Evolutionary conservation across 176 grass and related monocot genomes (phyloP), one percentile per base, ranked within the genome.

Genomic region (Chloris gayana): DNA sequence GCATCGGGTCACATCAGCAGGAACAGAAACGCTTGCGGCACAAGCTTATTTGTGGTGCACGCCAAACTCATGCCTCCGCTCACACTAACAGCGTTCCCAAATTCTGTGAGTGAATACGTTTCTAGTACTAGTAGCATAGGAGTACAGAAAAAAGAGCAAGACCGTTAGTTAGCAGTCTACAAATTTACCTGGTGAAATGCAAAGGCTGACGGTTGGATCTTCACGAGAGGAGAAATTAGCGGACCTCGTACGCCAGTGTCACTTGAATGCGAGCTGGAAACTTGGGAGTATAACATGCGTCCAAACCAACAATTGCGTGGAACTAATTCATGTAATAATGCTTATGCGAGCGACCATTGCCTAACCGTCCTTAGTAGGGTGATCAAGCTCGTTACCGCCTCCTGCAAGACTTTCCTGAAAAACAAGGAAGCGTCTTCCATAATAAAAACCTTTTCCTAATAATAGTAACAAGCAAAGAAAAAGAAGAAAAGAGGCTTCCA

Each of bases 11-110:
- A 79, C 86, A 73, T 88, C 80, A 30, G 37, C 9, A n/a, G 35
- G 3, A 87, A 87, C 85, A 35, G 85, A 87, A 72, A 78, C 9
- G 80, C 85, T 83, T 87, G 33, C 56, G 4, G 14, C 1, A 30
- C 80, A 78, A 72, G 72, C 73, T 35, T 45, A 17, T 15, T 9
- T 22, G 59, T 68, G 11, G 49, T 63, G 10, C 85, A 87, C 76
- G 73, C 86, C 74, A 35, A 77, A 58, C 29, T 66, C 80, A 77
- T 88, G 80, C 60, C 41, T 54, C 2, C 6, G 24, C 44, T 47
- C 58, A 72, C 67, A 4, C 50, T 2, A 60, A 64, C 17, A 1
- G 44, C 19, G 56, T 31, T 50, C n/a, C 50, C 58, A 0, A 25
- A 69, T 14, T 34, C 34, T 8, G 50, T 18, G 6, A 54, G 50